Conservation (phyloP, 2,329 filamentous ascomycete species). For the Penicillium brevicompactum region DNA sequence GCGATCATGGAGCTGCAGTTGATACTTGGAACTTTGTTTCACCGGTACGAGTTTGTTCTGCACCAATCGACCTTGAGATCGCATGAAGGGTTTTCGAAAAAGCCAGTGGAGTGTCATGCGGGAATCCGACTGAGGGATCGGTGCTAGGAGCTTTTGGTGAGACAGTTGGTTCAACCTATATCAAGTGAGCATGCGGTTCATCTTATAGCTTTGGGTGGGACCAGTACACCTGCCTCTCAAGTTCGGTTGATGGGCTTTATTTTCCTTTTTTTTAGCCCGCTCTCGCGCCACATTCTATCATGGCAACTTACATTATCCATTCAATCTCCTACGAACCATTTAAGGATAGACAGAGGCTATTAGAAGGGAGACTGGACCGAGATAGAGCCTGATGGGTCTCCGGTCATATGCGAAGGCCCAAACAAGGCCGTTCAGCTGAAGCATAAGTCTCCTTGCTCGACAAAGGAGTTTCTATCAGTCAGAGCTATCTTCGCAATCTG, state of each 20-base stretch:
- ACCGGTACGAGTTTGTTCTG: constrained; percentile 22
- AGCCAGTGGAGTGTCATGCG: constrained; percentile 22
- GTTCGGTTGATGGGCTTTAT: too few relatives aligned
- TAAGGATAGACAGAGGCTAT: too few relatives aligned
- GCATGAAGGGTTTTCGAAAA: constrained; percentile 27
- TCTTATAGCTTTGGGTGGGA: too few relatives aligned
- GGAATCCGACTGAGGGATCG: constrained; percentile 17
- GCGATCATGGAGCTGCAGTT: constrained; percentile 46
- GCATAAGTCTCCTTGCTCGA: background rate
- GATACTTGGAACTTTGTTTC: constrained; percentile 35
- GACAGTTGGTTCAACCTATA: too few relatives aligned
- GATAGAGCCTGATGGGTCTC: background rate
- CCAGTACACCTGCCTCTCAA: too few relatives aligned
- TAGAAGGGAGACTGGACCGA: too few relatives aligned
- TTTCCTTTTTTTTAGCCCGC: too few relatives aligned
- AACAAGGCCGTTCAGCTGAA: background rate
- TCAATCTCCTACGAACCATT: too few relatives aligned
- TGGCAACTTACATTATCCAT: too few relatives aligned
- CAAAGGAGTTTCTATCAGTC: background rate
- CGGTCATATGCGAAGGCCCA: background rate
- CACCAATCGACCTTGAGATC: constrained; percentile 21
- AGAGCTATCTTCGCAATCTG: background rate
- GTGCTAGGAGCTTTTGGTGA: background rate
- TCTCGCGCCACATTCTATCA: too few relatives aligned
- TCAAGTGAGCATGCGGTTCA: too few relatives aligned